Base-by-base conservation (phyloP, 495 filamentous ascomycete species). In the Penicillium psychrofluorescens region DNA sequence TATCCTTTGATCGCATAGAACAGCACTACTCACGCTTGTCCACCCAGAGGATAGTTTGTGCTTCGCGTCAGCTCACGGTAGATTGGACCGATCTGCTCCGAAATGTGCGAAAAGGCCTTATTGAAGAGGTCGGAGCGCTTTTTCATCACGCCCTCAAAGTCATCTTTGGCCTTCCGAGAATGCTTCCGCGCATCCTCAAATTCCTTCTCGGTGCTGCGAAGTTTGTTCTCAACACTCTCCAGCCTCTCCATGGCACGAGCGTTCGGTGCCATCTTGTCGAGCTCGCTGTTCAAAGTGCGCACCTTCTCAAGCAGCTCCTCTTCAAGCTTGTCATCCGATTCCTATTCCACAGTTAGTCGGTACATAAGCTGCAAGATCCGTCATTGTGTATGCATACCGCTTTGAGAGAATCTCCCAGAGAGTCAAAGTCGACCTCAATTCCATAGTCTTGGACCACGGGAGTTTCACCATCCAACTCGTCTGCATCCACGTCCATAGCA, bases 201-300 rank as follows among this genome's bases (percentile, higher is more conserved):
- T 61, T 94, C 89, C 48, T 86, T 81, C 48, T 95, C 89, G 2
- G 88, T 94, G 38, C 80, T 74, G 45, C 87, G 81, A 35, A 96
- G 86, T 37, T 90, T 84, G 45, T 80, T 78, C 59, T 91, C 83
- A 12, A 95, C 88, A 6, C 75, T 84, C 55, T 90, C 85, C 4
- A 99, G 74, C n/a, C 90, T 85, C 50, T 96, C 90, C 62, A 90
- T 85, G 27, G 91, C 91, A 53, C 90, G 86, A 77, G 95, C 90
- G 61, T 99, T 97, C 22, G 91, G 91, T 45, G 90, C 84, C 68
- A 96, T 86, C 58, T 90, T 90, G 49, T 95, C 89, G 29, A 99
- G 78, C 54, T 95, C 88, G 40, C 68, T 66, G 32, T 82, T 83
- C 8, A 97, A 73, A 29, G 72, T 66, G 32, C 76, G 71, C 50